Evolutionary conservation across 305 asterid species (phyloP).

Genomic region (Fraxinus paxiana): DNA sequence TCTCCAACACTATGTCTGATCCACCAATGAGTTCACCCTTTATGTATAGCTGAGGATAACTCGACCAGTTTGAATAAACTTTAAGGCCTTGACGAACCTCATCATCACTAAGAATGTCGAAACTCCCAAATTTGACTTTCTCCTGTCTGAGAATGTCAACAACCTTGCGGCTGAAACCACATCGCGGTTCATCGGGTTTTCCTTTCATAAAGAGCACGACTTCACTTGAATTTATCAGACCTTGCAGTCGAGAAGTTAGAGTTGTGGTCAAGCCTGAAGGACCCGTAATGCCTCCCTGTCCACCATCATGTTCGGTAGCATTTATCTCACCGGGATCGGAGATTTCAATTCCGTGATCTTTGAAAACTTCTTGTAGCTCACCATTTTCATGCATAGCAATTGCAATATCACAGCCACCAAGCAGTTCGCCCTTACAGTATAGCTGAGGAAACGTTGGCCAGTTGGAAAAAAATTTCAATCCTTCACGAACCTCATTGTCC

Average conservation of each 20-base stretch:
- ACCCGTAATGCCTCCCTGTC: constrained; percentile 50
- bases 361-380: constrained; percentile 66
- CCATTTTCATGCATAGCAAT: constrained; percentile 84
- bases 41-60: constrained; percentile 89
- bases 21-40: constrained; percentile 89
- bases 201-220: constrained; percentile 95
- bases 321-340: constrained; percentile 35
- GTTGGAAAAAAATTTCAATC: constrained; percentile 76
- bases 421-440: constrained; percentile 87
- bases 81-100: constrained; percentile 95
- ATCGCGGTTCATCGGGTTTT: constrained; percentile 67
- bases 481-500: constrained; percentile 76
- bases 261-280: constrained; percentile 65
- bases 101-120: constrained; percentile 76
- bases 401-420: constrained; percentile 84
- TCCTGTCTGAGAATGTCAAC: constrained; percentile 77
- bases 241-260: constrained; percentile 48
- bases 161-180: constrained; percentile 93
- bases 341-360: constrained; percentile 52
- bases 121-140: constrained; percentile 63
- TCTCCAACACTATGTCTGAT: constrained; percentile 90
- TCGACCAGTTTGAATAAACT: constrained; percentile 93
- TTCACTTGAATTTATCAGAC: constrained; percentile 51
- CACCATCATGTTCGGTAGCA: constrained; percentile 36
- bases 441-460: constrained; percentile 99